Conservation (phyloP, 2,329 filamentous ascomycete genomes). For the Pyrenophora teres region DNA sequence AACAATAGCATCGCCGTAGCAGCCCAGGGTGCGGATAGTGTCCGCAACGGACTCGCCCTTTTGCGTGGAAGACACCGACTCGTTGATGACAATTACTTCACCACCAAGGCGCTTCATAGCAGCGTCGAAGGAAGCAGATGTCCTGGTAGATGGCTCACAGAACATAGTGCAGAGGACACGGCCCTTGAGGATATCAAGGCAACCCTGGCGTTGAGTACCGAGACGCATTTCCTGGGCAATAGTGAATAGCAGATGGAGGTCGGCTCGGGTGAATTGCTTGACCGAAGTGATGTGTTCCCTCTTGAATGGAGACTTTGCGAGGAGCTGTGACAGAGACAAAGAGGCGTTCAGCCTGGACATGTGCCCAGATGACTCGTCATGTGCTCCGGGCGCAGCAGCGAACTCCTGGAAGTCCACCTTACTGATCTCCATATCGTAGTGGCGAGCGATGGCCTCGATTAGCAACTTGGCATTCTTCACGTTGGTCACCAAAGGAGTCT, state of each 20-base stretch:
- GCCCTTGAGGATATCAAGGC: slow-evolving; percentile 83
- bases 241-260: slow-evolving; percentile 92
- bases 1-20: slow-evolving; percentile 95
- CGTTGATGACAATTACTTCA: slow-evolving; percentile 79
- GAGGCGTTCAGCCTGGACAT: slow-evolving; percentile 61
- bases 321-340: slow-evolving; percentile 68
- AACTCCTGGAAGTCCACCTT: slow-evolving; percentile 92
- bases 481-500: slow-evolving; percentile 95
- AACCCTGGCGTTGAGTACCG: slow-evolving; percentile 88
- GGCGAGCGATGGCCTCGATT: slow-evolving; percentile 88
- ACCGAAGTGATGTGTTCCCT: slow-evolving; percentile 89
- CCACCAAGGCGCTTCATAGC: slow-evolving; percentile 98
- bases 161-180: slow-evolving; percentile 90
- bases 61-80: slow-evolving; percentile 82
- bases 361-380: slow-evolving; percentile 42
- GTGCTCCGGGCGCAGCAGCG: slow-evolving; percentile 45
- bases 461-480: slow-evolving; percentile 99
- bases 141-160: slow-evolving; percentile 96
- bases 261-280: slow-evolving; percentile 82
- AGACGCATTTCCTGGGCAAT: slow-evolving; percentile 97
- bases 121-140: slow-evolving; percentile 93
- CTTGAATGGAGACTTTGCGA: slow-evolving; percentile 84
- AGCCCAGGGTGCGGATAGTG: slow-evolving; percentile 88
- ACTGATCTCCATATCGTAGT: slow-evolving; percentile 82
- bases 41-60: slow-evolving; percentile 96